Evolutionary conservation across 768 basidiomycete genomes (phyloP).

Genomic region (Hortiboletus campestris): DNA sequence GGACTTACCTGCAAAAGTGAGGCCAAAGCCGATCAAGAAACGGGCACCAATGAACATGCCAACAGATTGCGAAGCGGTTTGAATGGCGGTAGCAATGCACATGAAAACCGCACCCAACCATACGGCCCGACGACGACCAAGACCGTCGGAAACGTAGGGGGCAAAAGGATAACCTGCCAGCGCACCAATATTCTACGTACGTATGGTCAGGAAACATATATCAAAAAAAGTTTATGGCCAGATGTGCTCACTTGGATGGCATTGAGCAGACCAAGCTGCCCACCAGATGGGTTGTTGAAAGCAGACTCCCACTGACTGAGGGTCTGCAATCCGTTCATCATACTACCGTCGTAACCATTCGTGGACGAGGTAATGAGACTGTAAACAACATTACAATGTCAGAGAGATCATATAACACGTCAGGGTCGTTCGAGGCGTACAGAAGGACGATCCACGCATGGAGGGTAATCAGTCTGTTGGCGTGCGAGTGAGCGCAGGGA

Average conservation of each 20-base stretch:
- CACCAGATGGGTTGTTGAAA: constrained; percentile 57
- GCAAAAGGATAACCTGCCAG: constrained; percentile 68
- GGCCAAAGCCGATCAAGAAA: constrained; percentile 74
- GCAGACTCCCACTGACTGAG: constrained; percentile 60
- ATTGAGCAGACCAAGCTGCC: constrained; percentile 65
- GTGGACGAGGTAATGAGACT: constrained; percentile 76
- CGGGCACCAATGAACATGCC: constrained; percentile 82
- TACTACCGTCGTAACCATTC: constrained; percentile 73
- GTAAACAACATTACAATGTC: background rate
- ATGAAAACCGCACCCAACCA: constrained; percentile 72
- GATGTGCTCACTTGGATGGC: constrained; percentile 60
- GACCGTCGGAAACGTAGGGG: constrained; percentile 67
- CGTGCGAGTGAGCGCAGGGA: background rate
- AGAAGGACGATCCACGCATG: constrained; percentile 70
- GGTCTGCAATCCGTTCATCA: constrained; percentile 80
- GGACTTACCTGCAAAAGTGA: constrained; percentile 60
- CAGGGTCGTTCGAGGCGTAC: constrained; percentile 33
- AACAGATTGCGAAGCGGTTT: constrained; percentile 68
- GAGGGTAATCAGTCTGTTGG: constrained; percentile 52
- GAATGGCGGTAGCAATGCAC: constrained; percentile 64
- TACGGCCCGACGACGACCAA: constrained; percentile 66
- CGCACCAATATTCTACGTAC: constrained; percentile 60
- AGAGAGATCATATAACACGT: background rate
- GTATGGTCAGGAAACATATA: background rate
- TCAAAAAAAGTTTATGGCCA: background rate